Evolutionary conservation across 2,329 filamentous ascomycete genomes (phyloP), one percentile per base, ranked within the genome.

Genomic region (Fusarium sp.): DNA sequence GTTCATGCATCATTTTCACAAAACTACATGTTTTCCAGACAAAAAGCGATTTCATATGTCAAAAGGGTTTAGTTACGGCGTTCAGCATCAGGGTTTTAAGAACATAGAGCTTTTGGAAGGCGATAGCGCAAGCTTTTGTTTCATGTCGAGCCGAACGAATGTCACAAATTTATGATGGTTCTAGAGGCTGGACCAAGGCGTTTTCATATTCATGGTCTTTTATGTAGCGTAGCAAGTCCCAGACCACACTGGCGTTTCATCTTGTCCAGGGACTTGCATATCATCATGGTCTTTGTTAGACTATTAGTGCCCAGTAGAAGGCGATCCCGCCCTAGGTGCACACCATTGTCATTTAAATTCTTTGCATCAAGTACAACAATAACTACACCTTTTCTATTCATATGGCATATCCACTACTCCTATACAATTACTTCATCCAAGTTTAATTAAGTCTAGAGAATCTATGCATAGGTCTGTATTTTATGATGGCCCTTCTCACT

Each of bases 401-500:
- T 44, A 22, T 15, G 36, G 22, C 20, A 17, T 13, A 22, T 47
- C 18, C 22, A 18, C 48, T 26, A 12, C 30, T 39, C 26, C 32
- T 30, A 58, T 51, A 22, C 45, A 50, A 57, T 39, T 26, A 48
- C n/a, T 51, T 50, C 36, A 72, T 72, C 51, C 58, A 64, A 39
- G 30, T 41, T 50, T n/a, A 42, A 62, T 63, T 59, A 68, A 50
- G 42, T 74, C 71, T 70, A 75, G 26, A 50, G 42, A 56, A 54
- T 75, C 50, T 59, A 58, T 66, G 36, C 48, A n/a, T 28, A 47
- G 41, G 32, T 51, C 28, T 36, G n/a, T 42, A 26, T 32, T n/a
- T 18, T 54, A 41, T 63, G 12, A 38, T 32, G 44, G 34, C 32
- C 34, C 26, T 28, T 28, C 30, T 71, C 74, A 83, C 63, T 82